Base-by-base conservation (phyloP, 371 early-diverging fungal genomes). In the Rhizomucor miehei region DNA sequence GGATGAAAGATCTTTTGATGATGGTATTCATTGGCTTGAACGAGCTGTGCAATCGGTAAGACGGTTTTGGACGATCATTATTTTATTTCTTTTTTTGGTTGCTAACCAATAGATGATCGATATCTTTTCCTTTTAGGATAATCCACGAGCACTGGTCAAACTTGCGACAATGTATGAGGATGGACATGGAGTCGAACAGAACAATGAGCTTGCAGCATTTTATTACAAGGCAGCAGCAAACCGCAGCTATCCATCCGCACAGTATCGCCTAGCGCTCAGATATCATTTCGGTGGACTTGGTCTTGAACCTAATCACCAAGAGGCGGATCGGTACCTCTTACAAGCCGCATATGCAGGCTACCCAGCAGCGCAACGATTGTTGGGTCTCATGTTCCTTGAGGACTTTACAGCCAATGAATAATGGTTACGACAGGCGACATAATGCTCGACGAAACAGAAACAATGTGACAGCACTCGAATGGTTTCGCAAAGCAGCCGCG, bases 401-500 rank as follows among this genome's bases (percentile, higher is more conserved):
- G 73, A 67, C 6, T 43, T 14, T 50, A 14, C 38, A 81, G 25
- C 29, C 29, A 29, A 8, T 29, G n/a, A n/a, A n/a, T n/a, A n/a
- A n/a, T 8, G 29, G 29, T 8, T 29, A 29, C 29, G 29, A 29
- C 29, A 29, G 29, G 29, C 29, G 29, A 29, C 29, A 8, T 8
- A 29, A 29, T 8, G 29, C 29, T 29, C 29, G 29, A 8, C 29
- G 29, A 8, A 21, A 44, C 6, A 44, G 40, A 34, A 64, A 86
- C 58, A 67, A 81, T 46, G 50, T 60, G 25, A 56, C 64, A 16
- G 91, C 91, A 0, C 74, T 87, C 6, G 44, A 60, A 1, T 86
- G 86, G 82, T 91, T 89, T 67, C 57, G 67, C 14, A 71, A 62
- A 37, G 80, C 89, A 13, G 89, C 90, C 0, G 56, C 70, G 2